A percentile compares a stretch with the other conserved stretches of the same genome.
Evolutionary conservation across 1,284 basidiomycete genomes (phyloP).

Genomic region (Hortiboletus rubellus): DNA sequence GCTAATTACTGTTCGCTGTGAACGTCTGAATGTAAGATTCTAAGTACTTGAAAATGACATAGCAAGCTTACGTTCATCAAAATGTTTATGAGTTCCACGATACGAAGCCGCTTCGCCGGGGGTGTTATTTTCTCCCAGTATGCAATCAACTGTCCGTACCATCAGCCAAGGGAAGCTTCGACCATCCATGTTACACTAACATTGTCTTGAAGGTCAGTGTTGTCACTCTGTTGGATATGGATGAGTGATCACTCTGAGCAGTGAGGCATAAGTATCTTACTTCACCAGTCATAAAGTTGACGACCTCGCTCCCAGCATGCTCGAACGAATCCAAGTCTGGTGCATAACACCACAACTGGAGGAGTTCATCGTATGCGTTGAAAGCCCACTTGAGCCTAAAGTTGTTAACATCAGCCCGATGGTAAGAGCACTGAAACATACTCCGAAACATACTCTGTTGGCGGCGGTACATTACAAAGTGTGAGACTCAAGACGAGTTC

Average conservation of each 20-base stretch:
- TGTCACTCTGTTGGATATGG: slow-evolving; percentile 42
- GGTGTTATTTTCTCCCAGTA: slow-evolving; percentile 61
- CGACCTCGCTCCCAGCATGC: slow-evolving; percentile 58
- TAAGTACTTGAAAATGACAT: background rate
- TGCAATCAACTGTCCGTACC: slow-evolving; percentile 50
- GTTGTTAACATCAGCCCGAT: slow-evolving; percentile 6
- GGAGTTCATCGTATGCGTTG: slow-evolving; percentile 60
- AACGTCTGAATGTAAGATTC: background rate
- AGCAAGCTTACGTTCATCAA: slow-evolving; percentile 54
- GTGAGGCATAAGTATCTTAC: slow-evolving; percentile 14
- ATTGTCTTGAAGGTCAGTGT: slow-evolving; percentile 60
- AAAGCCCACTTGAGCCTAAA: slow-evolving; percentile 57
- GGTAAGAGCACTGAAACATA: slow-evolving; percentile 36
- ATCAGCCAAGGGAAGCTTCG: slow-evolving; percentile 16
- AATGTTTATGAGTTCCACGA: slow-evolving; percentile 54
- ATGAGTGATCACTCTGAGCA: slow-evolving; percentile 11
- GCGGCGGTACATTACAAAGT: slow-evolving; percentile 65
- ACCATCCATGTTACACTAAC: slow-evolving; percentile 16
- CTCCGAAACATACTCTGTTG: slow-evolving; percentile 65
- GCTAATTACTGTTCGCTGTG: slow-evolving; percentile 54
- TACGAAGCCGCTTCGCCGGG: slow-evolving; percentile 51
- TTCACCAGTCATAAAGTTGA: slow-evolving; percentile 56
- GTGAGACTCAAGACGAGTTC: slow-evolving; percentile 67
- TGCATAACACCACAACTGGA: slow-evolving; percentile 63
- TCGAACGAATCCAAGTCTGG: slow-evolving; percentile 68